Conservation (phyloP, 75 land plant species). For the Azolla pinnata region DNA sequence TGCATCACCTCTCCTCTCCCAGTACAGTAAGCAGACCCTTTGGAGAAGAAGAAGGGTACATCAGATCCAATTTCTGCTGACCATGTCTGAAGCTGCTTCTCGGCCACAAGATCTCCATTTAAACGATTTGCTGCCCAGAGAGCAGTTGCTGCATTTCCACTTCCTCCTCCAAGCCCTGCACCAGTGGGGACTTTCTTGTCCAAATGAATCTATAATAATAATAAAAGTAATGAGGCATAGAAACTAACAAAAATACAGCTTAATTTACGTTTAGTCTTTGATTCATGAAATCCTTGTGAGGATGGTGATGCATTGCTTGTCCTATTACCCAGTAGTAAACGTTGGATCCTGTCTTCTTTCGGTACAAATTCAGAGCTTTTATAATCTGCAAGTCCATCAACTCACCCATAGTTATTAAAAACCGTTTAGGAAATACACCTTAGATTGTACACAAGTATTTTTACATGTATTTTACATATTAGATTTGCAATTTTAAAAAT, state of each 20-base stretch:
- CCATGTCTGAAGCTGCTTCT: constrained; percentile 94
- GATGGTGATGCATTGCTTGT: not conserved
- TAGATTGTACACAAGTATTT: no score
- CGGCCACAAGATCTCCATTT: constrained; percentile 61
- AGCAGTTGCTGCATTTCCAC: constrained; percentile 99
- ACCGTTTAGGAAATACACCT: no score
- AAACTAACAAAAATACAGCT: no score
- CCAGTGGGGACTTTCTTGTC: constrained; percentile 96
- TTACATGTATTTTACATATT: no score
- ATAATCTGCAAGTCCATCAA: constrained; percentile 95
- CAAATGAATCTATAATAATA: constrained; percentile 88
- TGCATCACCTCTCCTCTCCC: constrained; percentile 99
- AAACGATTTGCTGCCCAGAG: constrained; percentile 98
- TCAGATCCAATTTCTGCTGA: constrained; percentile 94
- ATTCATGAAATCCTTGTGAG: not conserved
- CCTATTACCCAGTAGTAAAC: constrained; percentile 66
- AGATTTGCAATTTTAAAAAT: no score
- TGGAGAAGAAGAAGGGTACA: constrained; percentile 94
- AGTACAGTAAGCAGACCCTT: constrained; percentile 95
- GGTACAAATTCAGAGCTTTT: constrained; percentile 88
- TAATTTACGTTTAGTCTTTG: no score
- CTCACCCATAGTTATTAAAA: no score
- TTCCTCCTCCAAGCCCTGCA: constrained; percentile 99
- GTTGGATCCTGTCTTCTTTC: constrained; percentile 81
- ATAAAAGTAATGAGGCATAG: no score